These are phyloP conservation scores for Volvariella surrecta DNA, from an alignment of 1,284 basidiomycete species.

Conservation along the genomic window DNA sequence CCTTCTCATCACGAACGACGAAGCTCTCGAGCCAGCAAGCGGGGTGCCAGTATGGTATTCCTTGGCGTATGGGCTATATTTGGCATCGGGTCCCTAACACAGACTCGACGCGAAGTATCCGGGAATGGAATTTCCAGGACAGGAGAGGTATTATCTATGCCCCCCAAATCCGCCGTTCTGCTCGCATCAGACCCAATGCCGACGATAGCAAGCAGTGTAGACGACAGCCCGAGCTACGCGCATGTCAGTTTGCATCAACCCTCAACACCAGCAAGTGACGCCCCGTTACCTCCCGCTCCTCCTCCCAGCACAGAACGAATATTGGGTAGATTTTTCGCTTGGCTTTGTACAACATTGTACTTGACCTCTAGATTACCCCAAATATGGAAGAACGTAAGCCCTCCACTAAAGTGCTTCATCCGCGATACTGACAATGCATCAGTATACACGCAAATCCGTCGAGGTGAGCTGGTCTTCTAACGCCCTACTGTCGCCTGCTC, in stretches of 20 bases:
- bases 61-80: slow-evolving; percentile 64
- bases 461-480: slow-evolving; percentile 40
- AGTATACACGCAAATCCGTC: slow-evolving; percentile 88
- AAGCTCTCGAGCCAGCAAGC: slow-evolving; percentile 51
- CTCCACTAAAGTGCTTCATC: slow-evolving; percentile 19
- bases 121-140: no score
- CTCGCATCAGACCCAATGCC: not conserved
- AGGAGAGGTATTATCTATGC: no score
- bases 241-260: no score
- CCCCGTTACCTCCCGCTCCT: slow-evolving; percentile 14
- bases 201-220: no score
- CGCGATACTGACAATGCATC: slow-evolving; percentile 4
- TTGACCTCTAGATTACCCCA: slow-evolving; percentile 88
- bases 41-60: slow-evolving; percentile 65
- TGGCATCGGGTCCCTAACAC: slow-evolving; percentile 35
- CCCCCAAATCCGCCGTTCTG: no score
- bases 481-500: not conserved
- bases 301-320: slow-evolving; percentile 43
- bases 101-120: no score
- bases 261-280: slow-evolving; percentile 10
- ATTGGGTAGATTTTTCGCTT: slow-evolving; percentile 84
- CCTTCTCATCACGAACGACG: slow-evolving; percentile 19
- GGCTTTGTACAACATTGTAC: slow-evolving; percentile 88
- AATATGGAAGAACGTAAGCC: slow-evolving; percentile 94
- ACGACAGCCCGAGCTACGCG: no score